Conservation (phyloP, 257 asterid species). For the Jacaranda mimosifolia region DNA sequence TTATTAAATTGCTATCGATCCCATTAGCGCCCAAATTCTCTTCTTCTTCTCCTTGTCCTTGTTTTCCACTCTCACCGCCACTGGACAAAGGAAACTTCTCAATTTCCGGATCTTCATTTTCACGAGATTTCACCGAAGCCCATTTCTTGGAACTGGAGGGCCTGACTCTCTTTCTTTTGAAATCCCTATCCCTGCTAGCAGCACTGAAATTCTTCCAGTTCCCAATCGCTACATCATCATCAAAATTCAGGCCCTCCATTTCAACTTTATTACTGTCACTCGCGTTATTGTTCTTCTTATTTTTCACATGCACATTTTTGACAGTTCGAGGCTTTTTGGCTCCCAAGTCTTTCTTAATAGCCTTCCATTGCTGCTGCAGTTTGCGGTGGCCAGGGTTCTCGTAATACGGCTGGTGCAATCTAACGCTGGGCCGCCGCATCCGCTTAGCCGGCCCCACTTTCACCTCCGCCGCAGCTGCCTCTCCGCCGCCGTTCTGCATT, state of each 20-base stretch:
- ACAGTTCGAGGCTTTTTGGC: slow-evolving; percentile 37
- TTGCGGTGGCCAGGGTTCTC: slow-evolving; percentile 43
- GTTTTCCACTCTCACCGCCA: slow-evolving; percentile 24
- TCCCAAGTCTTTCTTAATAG: slow-evolving; percentile 29
- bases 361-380: slow-evolving; percentile 41
- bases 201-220: slow-evolving; percentile 41
- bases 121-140: slow-evolving; percentile 24
- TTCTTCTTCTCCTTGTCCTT: slow-evolving; percentile 14
- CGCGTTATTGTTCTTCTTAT: slow-evolving; percentile 14
- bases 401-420: slow-evolving; percentile 54
- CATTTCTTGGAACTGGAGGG: slow-evolving; percentile 37
- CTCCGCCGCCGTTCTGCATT: slow-evolving; percentile 44
- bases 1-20: slow-evolving; percentile 21
- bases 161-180: slow-evolving; percentile 43
- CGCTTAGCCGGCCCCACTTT: slow-evolving; percentile 40
- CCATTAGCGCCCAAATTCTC: slow-evolving; percentile 38
- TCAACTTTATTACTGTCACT: slow-evolving; percentile 27
- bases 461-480: slow-evolving; percentile 30
- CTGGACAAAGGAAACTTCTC: slow-evolving; percentile 17
- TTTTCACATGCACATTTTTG: slow-evolving; percentile 31
- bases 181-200: slow-evolving; percentile 37
- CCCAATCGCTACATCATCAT: slow-evolving; percentile 51
- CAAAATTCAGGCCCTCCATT: slow-evolving; percentile 24
- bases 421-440: slow-evolving; percentile 59
- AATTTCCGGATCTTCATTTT: slow-evolving; percentile 25